phyloP scores from a whole-genome alignment of 129 eudicot species.

The Flaveria ramosissima region DNA sequence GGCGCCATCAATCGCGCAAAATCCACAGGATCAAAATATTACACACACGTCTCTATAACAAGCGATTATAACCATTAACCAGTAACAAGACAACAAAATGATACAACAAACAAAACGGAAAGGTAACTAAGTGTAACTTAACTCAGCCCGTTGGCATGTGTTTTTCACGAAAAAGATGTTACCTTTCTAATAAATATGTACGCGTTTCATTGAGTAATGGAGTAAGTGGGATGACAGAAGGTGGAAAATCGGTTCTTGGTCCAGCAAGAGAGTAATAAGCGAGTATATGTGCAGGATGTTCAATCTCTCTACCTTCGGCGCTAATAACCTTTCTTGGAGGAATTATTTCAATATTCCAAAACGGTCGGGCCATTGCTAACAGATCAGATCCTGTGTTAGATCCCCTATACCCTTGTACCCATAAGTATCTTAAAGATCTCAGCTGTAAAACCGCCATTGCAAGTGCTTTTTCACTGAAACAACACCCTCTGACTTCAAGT shows the following conservation, averaged over 20 bases:
- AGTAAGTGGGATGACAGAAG: conserved; percentile 53
- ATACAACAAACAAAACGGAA: conserved; percentile 22
- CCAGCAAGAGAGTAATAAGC: conserved; percentile 97
- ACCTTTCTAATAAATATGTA: conserved; percentile 18
- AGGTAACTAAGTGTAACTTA: not conserved
- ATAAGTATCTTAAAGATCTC: conserved; percentile 69
- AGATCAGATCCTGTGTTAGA: conserved; percentile 54
- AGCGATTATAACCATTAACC: conserved; percentile 24
- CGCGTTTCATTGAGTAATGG: conserved; percentile 28
- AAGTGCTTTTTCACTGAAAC: conserved; percentile 75
- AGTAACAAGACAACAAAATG: conserved; percentile 18
- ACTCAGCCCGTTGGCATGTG: not conserved
- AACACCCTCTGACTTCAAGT: conserved; percentile 76
- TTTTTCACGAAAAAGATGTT: too few relatives aligned
- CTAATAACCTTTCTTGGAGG: conserved; percentile 56
- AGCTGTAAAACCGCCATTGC: conserved; percentile 64
- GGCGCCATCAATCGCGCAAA: conserved; percentile 19
- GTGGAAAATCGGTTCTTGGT: conserved; percentile 76
- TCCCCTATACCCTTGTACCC: conserved; percentile 87
- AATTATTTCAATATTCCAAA: conserved; percentile 93
- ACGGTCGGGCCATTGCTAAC: conserved; percentile 74
- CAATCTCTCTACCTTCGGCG: conserved; percentile 41
- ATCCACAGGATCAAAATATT: conserved; percentile 28
- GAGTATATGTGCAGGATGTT: conserved; percentile 82
- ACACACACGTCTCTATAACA: conserved; percentile 23